Conservation (phyloP, 2,329 filamentous ascomycete species). For the Aspergillus novoparasiticus region DNA sequence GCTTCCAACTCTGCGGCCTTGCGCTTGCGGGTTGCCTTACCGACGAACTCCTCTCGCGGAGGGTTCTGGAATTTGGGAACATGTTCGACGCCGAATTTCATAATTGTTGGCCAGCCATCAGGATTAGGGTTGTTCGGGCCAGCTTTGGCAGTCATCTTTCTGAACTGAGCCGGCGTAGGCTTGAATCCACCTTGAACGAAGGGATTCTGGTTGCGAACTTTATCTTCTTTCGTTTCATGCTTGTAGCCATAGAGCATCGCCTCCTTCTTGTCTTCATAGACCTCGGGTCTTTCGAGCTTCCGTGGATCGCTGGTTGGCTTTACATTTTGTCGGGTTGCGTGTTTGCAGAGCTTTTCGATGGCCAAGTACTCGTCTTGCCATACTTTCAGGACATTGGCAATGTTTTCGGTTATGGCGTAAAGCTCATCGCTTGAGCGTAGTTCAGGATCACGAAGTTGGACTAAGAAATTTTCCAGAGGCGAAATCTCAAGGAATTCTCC, state of each 20-base stretch:
- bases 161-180: constrained; percentile 45
- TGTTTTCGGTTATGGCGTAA: constrained; percentile 58
- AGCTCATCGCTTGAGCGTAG: constrained; percentile 55
- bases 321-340: constrained; percentile 50
- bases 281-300: constrained; percentile 51
- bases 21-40: constrained; percentile 39
- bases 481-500: constrained; percentile 44
- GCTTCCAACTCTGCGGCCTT: constrained; percentile 40
- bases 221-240: constrained; percentile 53
- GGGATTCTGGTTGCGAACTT: constrained; percentile 57
- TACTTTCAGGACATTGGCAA: constrained; percentile 53
- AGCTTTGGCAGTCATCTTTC: constrained; percentile 42
- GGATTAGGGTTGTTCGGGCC: constrained; percentile 41
- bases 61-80: constrained; percentile 40
- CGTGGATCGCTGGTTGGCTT: constrained; percentile 54
- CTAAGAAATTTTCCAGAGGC: constrained; percentile 38
- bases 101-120: constrained; percentile 44
- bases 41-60: constrained; percentile 29
- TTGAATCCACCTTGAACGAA: constrained; percentile 56
- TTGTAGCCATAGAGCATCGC: constrained; percentile 62
- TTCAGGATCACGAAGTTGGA: constrained; percentile 40
- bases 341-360: constrained; percentile 53
- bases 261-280: constrained; percentile 64
- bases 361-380: constrained; percentile 63
- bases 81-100: constrained; percentile 40